A percentile compares a stretch with the other conserved stretches of the same genome.
Conservation (phyloP, 2,329 filamentous ascomycete species). For the Penicillium sp. region DNA sequence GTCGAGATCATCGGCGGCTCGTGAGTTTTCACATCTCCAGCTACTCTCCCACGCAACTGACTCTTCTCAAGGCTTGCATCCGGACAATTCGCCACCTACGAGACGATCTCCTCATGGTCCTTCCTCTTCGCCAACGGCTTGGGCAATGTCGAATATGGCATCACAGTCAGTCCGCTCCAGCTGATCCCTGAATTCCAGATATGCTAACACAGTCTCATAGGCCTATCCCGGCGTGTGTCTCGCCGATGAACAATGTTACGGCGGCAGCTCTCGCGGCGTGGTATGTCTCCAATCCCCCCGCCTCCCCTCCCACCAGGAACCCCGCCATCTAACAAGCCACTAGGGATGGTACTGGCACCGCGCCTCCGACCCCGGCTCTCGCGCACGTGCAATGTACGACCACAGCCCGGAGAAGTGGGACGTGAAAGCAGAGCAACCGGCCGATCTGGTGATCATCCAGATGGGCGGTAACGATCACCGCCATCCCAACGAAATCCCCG, state of each 20-base stretch:
- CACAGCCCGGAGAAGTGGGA: slow-evolving; percentile 29
- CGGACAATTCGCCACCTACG: slow-evolving; percentile 58
- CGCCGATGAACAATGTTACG: slow-evolving; percentile 56
- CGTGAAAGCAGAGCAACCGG: slow-evolving; percentile 24
- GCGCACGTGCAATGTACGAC: slow-evolving; percentile 45
- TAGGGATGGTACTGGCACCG: slow-evolving; percentile 57
- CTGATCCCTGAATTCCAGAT: neutral
- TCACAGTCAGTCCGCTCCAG: slow-evolving; percentile 38
- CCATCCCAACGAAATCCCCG: slow-evolving; percentile 40
- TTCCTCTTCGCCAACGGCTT: slow-evolving; percentile 57
- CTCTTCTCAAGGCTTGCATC: slow-evolving; percentile 50
- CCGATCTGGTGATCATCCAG: slow-evolving; percentile 46
- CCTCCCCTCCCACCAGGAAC: neutral
- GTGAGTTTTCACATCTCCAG: slow-evolving; percentile 9
- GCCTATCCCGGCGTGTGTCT: slow-evolving; percentile 59
- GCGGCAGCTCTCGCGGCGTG: slow-evolving; percentile 50
- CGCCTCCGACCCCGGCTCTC: slow-evolving; percentile 52
- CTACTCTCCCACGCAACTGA: slow-evolving; percentile 40
- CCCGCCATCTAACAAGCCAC: neutral
- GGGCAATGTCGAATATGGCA: slow-evolving; percentile 57
- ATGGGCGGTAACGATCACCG: slow-evolving; percentile 49
- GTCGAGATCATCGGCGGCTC: slow-evolving; percentile 48
- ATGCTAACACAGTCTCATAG: slow-evolving; percentile 12
- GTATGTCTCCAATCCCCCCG: slow-evolving; percentile 10
- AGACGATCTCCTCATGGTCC: slow-evolving; percentile 56